Evolutionary conservation across 768 basidiomycete genomes (phyloP).

Genomic region (Boletus huronensis): DNA sequence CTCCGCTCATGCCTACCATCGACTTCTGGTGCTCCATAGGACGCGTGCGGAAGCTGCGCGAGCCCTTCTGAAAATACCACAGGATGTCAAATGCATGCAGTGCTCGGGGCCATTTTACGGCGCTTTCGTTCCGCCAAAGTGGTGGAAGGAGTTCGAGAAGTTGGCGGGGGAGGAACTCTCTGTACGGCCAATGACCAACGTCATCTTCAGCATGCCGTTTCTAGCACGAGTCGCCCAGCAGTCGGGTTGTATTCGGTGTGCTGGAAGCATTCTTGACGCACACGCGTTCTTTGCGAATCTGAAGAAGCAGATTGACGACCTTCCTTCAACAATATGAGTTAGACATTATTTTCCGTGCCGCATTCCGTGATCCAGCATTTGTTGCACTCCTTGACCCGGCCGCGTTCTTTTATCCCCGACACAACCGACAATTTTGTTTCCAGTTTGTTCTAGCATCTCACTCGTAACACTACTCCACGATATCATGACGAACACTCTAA

Average conservation of each 20-base stretch:
- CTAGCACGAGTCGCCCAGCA: constrained; percentile 48
- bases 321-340: constrained; percentile 42
- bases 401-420: background rate
- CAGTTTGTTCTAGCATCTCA: too few relatives aligned
- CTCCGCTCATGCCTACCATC: constrained; percentile 65
- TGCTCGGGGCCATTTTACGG: constrained; percentile 54
- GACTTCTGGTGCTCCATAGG: constrained; percentile 58
- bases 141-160: constrained; percentile 65
- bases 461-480: background rate
- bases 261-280: constrained; percentile 62
- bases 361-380: background rate
- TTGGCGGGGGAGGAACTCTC: constrained; percentile 56
- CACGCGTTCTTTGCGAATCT: constrained; percentile 52
- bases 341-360: background rate
- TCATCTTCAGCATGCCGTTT: constrained; percentile 60
- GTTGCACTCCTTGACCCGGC: background rate
- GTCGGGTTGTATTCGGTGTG: constrained; percentile 59
- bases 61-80: constrained; percentile 43
- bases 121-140: constrained; percentile 52
- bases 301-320: constrained; percentile 55
- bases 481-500: background rate
- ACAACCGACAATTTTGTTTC: background rate
- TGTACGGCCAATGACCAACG: constrained; percentile 51
- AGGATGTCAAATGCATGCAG: constrained; percentile 60
- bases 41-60: constrained; percentile 48